These are phyloP conservation scores for Nemophila menziesii DNA, from an alignment of 257 asterid genomes.

Conservation along the genomic window DNA sequence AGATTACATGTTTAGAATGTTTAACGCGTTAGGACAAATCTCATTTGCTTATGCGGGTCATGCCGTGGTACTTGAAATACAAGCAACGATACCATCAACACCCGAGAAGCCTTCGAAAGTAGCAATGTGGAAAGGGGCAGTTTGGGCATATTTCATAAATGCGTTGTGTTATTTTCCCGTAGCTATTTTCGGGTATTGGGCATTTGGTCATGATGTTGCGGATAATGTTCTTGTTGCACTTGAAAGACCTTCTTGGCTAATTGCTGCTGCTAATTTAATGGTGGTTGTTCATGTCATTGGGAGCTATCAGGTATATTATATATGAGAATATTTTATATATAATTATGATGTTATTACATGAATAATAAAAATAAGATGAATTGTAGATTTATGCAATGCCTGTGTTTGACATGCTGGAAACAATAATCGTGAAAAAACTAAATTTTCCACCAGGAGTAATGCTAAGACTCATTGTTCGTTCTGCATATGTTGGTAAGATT, in stretches of 20 bases:
- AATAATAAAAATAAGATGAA: background rate
- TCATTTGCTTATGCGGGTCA: constrained; percentile 84
- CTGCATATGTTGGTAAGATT: constrained; percentile 63
- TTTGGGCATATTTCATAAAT: constrained; percentile 62
- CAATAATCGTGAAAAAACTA: constrained; percentile 23
- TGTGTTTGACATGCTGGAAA: constrained; percentile 61
- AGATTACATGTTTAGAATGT: constrained; percentile 56
- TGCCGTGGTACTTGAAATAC: constrained; percentile 77
- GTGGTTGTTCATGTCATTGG: constrained; percentile 84
- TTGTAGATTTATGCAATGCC: constrained; percentile 87
- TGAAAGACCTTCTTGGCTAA: constrained; percentile 73
- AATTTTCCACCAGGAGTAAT: constrained; percentile 25
- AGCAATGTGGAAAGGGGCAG: constrained; percentile 92
- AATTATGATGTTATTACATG: background rate
- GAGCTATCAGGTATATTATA: constrained; percentile 62
- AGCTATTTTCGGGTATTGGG: constrained; percentile 74
- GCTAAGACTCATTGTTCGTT: constrained; percentile 50
- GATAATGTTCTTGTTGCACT: constrained; percentile 70
- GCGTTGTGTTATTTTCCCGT: constrained; percentile 76
- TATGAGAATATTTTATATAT: too few relatives aligned
- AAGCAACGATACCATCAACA: constrained; percentile 83
- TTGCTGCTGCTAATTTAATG: constrained; percentile 80
- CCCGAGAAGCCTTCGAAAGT: constrained; percentile 75
- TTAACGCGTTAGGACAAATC: constrained; percentile 72
- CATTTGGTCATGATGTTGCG: constrained; percentile 65